Evolutionary conservation across 306 rosid species (phyloP).

Genomic region (Luffa aegyptiaca): DNA sequence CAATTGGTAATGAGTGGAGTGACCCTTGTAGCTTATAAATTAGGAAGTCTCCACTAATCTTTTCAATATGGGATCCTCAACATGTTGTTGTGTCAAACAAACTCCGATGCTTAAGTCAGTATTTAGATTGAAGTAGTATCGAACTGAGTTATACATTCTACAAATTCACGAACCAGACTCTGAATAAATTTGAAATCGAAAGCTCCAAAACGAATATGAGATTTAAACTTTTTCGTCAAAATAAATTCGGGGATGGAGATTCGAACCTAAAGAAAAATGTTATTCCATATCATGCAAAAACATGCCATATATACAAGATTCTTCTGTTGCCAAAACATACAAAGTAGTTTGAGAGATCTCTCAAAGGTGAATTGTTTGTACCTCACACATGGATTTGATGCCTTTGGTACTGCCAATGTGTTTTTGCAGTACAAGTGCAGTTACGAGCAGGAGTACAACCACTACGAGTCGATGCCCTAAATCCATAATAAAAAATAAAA

Average conservation of each 20-base stretch:
- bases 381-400: background rate
- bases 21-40: no score
- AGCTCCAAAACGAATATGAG: background rate
- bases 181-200: background rate
- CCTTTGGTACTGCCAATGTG: background rate
- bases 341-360: background rate
- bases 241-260: background rate
- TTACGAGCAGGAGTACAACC: background rate
- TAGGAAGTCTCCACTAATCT: no score
- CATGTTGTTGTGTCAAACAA: no score
- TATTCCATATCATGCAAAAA: background rate
- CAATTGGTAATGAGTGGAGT: no score
- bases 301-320: background rate
- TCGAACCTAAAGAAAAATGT: background rate
- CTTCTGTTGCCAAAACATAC: background rate
- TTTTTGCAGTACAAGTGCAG: background rate
- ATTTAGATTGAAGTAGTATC: no score
- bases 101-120: no score
- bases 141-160: background rate
- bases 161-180: background rate
- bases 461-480: background rate
- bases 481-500: background rate
- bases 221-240: background rate
- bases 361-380: background rate
- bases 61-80: no score